Base-by-base conservation (phyloP, 1,139 yeast species). In the Candida smagusa region DNA sequence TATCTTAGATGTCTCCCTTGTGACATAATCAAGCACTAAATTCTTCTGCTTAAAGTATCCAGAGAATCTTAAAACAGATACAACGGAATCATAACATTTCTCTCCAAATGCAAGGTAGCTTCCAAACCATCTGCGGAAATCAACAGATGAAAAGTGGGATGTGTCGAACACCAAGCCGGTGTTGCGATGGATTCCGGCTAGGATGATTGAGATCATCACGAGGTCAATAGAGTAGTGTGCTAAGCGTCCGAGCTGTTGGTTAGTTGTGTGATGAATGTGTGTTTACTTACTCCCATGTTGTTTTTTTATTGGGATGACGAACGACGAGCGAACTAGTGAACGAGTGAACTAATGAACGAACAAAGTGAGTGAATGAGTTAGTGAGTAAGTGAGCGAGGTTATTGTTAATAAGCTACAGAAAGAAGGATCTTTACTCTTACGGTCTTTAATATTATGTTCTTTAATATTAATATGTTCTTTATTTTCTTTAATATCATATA, bases 141-240 rank as follows among this genome's bases (percentile, higher is more conserved):
- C 85, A n/a, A 70, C 67, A 2, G 74, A 74, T 12, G 73, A 68
- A 44, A 77, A 59, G 37, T 60, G 56, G 9, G 67, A 53, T 12
- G 75, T 70, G 53, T 71, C 76, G 50, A 71, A 72, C 32, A 62
- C 72, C 42, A 72, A 65, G 0, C 88, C 89, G 0, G 87, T 81
- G 45, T 77, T 77, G 39, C 81, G 65, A 50, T 81, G 79, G 37
- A 82, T 64, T 1, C 84, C 85, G 0, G 89, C 87, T 25, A 82
- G 62, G 19, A 83, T 63, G 54, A 83, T 72, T 3, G 87, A 79
- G 12, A 81, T 60, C 40, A 83, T 60, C 2, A 82, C 71, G 41
- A 81, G 63, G 49, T 81, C 88, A 31, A 79, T 49, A 0, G 81
- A 66, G 44, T 77, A 77, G 53, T 80, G 85, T 2, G 75, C 61